Conservation (phyloP, 73 alveolate species). For the Tetrahymena thermophila region DNA sequence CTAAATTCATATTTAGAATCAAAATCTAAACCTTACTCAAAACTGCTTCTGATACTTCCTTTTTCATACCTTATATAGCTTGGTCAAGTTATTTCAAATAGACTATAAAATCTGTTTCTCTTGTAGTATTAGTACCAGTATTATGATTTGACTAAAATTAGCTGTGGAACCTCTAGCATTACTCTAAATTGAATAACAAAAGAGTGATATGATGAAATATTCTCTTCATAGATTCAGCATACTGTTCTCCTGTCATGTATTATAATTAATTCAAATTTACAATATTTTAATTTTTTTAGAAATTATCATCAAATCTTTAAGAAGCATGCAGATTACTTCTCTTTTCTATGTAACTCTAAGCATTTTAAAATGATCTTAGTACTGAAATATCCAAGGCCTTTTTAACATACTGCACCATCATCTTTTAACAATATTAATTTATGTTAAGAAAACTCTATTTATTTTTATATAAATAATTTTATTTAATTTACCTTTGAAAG, state of each 20-base stretch:
- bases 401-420: not conserved
- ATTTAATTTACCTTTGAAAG: not conserved
- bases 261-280: not conserved
- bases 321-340: not conserved
- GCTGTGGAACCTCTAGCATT: not conserved
- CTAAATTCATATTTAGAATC: not conserved
- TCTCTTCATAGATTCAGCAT: not conserved
- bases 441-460: not conserved
- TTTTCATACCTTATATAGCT: not conserved
- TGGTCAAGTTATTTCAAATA: not conserved
- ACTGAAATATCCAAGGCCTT: not conserved
- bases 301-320: not conserved
- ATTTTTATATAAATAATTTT: not conserved
- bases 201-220: not conserved
- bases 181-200: not conserved
- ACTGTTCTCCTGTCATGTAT: not conserved
- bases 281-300: not conserved
- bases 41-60: not conserved
- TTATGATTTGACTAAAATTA: not conserved
- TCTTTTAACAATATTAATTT: not conserved
- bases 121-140: not conserved
- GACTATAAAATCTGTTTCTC: not conserved
- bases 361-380: not conserved
- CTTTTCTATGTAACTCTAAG: not conserved
- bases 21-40: not conserved